Percentiles rank a stretch among this genome's conserved stretches.
phyloP scores from a whole-genome alignment of 2,329 filamentous ascomycete species.

The Magnaporthiopsis incrustans region DNA sequence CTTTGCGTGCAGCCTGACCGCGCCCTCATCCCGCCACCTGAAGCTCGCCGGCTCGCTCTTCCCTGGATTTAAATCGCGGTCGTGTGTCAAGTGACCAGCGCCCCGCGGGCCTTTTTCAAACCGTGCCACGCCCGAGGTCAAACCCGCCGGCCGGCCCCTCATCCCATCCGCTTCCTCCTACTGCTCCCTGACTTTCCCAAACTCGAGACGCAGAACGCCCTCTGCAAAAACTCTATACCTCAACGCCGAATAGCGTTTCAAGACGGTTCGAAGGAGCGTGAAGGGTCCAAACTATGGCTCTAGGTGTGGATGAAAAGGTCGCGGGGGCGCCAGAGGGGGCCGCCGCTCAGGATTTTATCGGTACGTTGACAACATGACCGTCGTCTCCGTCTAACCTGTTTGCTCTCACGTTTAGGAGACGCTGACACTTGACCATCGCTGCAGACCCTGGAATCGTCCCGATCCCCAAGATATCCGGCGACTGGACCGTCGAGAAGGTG shows the following conservation, averaged over 20 bases:
- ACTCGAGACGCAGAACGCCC: no score
- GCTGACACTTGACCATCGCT: not conserved
- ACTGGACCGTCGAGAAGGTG: constrained; percentile 54
- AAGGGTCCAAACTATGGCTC: not conserved
- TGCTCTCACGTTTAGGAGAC: not conserved
- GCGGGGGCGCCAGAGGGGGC: no score
- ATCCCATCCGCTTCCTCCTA: not conserved
- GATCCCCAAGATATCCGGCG: constrained; percentile 32
- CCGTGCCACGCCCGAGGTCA: not conserved
- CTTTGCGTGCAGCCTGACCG: not conserved
- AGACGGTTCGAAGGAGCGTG: not conserved
- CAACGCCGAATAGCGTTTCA: not conserved
- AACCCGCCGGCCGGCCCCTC: not conserved
- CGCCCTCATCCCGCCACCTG: not conserved
- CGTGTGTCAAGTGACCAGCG: no score
- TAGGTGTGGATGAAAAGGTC: not conserved
- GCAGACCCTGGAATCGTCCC: constrained; percentile 29
- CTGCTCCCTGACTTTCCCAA: not conserved
- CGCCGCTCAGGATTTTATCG: not conserved
- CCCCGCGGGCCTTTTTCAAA: not conserved
- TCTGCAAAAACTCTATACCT: not conserved
- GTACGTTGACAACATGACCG: not conserved
- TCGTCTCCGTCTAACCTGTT: not conserved
- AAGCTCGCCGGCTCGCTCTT: not conserved
- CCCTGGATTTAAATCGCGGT: no score